Evolutionary conservation across 805 yeast species (phyloP).

Genomic region (Candida chauliodis): DNA sequence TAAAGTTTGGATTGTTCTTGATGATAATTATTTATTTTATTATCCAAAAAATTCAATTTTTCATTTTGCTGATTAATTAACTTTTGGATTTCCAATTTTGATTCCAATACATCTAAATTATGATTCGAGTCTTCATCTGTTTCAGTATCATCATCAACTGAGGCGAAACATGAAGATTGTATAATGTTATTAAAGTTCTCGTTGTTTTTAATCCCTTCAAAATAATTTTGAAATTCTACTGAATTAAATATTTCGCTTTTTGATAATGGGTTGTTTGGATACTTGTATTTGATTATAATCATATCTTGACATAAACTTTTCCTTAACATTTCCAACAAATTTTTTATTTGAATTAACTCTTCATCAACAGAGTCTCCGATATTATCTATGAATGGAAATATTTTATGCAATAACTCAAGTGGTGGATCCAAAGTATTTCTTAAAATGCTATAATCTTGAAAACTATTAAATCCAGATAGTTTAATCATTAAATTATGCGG

Average conservation of each 20-base stretch:
- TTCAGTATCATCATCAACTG: conserved; percentile 6
- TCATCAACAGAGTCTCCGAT: conserved; percentile 6
- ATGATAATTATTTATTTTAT: conserved; percentile 12
- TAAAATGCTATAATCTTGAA: conserved; percentile 15
- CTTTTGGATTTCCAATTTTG: background rate
- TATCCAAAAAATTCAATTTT: conserved; percentile 11
- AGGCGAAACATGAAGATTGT: conserved; percentile 6
- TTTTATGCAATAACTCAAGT: conserved; percentile 17
- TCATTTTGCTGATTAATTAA: conserved; percentile 7
- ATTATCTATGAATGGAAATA: conserved; percentile 27
- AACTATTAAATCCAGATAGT: conserved; percentile 21
- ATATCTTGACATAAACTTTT: conserved; percentile 27
- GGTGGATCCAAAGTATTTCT: conserved; percentile 25
- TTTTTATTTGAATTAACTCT: conserved; percentile 12
- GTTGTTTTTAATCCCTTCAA: conserved; percentile 8
- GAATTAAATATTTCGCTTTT: conserved; percentile 23
- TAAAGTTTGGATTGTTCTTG: conserved; percentile 13
- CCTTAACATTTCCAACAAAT: conserved; percentile 18
- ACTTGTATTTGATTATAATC: conserved; percentile 19
- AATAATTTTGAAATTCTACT: conserved; percentile 16
- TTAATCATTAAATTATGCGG: conserved; percentile 14
- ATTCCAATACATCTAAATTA: background rate
- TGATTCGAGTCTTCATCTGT: conserved; percentile 3
- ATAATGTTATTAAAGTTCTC: conserved; percentile 9
- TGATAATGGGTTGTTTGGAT: conserved; percentile 22